Evolutionary conservation across 441 rosid species (phyloP).

Genomic region (Rhodomyrtus psidioides): DNA sequence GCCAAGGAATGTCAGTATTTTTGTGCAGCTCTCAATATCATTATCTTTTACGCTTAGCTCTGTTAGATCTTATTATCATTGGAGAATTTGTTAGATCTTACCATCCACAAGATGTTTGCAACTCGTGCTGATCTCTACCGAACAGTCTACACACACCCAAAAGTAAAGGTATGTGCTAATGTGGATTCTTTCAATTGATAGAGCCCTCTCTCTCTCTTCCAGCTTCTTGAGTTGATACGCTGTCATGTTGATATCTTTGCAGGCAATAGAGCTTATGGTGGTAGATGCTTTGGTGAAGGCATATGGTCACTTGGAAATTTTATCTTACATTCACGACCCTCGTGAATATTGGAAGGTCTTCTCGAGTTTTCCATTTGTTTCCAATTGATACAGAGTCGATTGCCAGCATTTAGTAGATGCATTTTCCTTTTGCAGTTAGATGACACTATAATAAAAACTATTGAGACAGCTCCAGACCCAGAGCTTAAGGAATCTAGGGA

Average conservation of each 20-base stretch:
- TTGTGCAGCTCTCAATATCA: neutral
- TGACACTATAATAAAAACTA: slow-evolving; percentile 72
- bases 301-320: slow-evolving; percentile 46
- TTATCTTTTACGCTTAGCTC: neutral
- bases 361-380: neutral
- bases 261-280: slow-evolving; percentile 91
- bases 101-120: slow-evolving; percentile 67
- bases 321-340: slow-evolving; percentile 59
- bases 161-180: slow-evolving; percentile 60
- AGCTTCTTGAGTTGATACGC: neutral
- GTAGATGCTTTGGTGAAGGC: slow-evolving; percentile 88
- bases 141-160: slow-evolving; percentile 84
- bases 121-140: slow-evolving; percentile 94
- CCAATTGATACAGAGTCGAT: neutral
- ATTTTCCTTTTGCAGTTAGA: slow-evolving; percentile 50
- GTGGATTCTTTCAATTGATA: neutral
- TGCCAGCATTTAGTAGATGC: neutral
- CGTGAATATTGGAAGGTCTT: slow-evolving; percentile 79
- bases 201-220: neutral
- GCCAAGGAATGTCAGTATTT: slow-evolving; percentile 82
- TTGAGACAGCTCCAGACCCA: slow-evolving; percentile 62
- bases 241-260: neutral
- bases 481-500: slow-evolving; percentile 73
- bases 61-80: slow-evolving; percentile 8
- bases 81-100: slow-evolving; percentile 52